These are phyloP conservation scores for Dacryopinax spathularia DNA, from an alignment of 768 basidiomycete species.

Conservation along the genomic window DNA sequence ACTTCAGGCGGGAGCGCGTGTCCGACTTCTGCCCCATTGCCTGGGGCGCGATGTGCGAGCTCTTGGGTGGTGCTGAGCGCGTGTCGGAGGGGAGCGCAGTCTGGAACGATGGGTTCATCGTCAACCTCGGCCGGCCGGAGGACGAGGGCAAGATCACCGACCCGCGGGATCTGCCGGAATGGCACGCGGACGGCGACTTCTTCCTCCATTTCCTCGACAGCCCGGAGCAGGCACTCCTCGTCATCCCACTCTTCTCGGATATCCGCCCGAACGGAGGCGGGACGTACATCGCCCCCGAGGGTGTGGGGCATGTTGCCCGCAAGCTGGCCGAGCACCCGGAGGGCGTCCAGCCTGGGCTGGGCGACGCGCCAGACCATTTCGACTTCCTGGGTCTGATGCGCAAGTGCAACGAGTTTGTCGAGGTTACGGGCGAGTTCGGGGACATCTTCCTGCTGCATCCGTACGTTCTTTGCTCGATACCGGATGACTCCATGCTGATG, in stretches of 20 bases:
- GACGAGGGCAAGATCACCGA: conserved; percentile 21
- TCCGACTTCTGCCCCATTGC: conserved; percentile 34
- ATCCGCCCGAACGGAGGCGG: conserved; percentile 43
- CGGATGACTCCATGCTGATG: background rate
- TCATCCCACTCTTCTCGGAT: conserved; percentile 47
- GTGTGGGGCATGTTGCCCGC: conserved; percentile 24
- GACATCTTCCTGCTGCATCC: conserved; percentile 53
- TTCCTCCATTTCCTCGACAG: conserved; percentile 39
- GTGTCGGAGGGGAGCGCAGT: conserved; percentile 24
- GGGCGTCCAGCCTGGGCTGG: conserved; percentile 10
- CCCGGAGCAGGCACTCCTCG: conserved; percentile 48
- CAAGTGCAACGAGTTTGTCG: conserved; percentile 11
- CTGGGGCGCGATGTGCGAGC: conserved; percentile 48
- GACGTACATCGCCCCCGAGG: conserved; percentile 47
- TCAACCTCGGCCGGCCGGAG: conserved; percentile 42
- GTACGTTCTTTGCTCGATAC: background rate
- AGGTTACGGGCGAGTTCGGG: conserved; percentile 40
- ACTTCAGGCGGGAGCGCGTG: conserved; percentile 34
- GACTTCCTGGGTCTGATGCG: conserved; percentile 14
- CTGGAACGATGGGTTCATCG: conserved; percentile 48
- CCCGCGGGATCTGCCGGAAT: conserved; percentile 40
- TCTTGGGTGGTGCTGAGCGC: conserved; percentile 45
- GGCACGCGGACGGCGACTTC: conserved; percentile 31
- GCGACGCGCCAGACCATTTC: background rate
- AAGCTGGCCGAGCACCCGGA: conserved; percentile 16